Conservation (phyloP, 768 basidiomycete genomes). For the Grammothele lineata region DNA sequence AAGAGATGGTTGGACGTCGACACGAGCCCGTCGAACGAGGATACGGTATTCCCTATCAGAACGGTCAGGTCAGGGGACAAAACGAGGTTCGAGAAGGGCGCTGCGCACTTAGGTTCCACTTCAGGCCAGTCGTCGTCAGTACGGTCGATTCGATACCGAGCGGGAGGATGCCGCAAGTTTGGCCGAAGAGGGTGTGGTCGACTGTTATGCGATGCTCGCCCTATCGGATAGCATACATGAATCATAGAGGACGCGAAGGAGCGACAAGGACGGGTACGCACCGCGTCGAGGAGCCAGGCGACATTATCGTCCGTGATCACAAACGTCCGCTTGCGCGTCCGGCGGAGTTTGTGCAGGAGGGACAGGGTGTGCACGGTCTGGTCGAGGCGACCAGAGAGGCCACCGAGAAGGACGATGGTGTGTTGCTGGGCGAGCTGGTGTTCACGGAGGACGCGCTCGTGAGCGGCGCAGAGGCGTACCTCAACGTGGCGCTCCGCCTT, state of each 20-base stretch:
- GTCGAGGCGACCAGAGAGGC: slow-evolving; percentile 87
- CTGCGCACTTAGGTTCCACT: slow-evolving; percentile 82
- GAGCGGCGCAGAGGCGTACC: slow-evolving; percentile 25
- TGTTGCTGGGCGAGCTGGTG: slow-evolving; percentile 37
- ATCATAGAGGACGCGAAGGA: background rate
- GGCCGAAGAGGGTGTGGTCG: slow-evolving; percentile 70
- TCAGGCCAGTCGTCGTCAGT: slow-evolving; percentile 78
- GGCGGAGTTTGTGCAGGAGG: slow-evolving; percentile 75
- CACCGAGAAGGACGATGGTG: slow-evolving; percentile 78
- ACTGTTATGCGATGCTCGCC: slow-evolving; percentile 80
- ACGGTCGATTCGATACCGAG: slow-evolving; percentile 75
- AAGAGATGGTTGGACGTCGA: slow-evolving; percentile 95
- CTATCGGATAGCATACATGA: slow-evolving; percentile 34
- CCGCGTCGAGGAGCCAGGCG: slow-evolving; percentile 83
- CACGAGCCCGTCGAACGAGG: slow-evolving; percentile 79
- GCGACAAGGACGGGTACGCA: slow-evolving; percentile 24
- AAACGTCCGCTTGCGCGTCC: slow-evolving; percentile 53
- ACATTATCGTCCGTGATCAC: slow-evolving; percentile 88
- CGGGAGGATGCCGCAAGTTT: slow-evolving; percentile 93
- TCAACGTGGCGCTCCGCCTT: slow-evolving; percentile 27
- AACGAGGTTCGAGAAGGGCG: background rate
- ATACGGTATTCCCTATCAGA: slow-evolving; percentile 51
- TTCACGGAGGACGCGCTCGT: background rate
- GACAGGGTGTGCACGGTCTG: slow-evolving; percentile 92
- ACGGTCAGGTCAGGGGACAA: background rate